Percentiles rank a stretch among this genome's conserved stretches.
Conservation (phyloP, 208 protist species). For the Trypanosoma grayi region DNA sequence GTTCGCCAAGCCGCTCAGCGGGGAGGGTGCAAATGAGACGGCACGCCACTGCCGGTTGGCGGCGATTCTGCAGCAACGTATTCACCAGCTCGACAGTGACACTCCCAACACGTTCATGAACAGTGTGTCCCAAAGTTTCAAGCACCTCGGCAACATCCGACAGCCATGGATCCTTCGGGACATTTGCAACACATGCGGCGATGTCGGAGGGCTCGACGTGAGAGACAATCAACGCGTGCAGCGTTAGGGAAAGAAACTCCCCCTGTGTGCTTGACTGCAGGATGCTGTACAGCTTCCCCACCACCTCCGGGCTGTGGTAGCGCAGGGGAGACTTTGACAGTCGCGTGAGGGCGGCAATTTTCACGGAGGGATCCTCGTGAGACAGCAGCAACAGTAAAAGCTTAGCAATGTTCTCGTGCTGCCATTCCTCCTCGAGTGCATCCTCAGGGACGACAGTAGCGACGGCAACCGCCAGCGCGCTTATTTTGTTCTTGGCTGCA, state of each 20-base stretch:
- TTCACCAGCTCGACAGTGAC: conserved; percentile 5
- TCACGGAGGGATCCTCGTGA: background rate
- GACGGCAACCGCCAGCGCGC: background rate
- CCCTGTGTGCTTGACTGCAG: background rate
- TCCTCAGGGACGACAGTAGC: background rate
- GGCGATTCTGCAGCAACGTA: background rate
- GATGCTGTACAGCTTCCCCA: background rate
- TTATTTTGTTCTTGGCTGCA: background rate
- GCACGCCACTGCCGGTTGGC: conserved; percentile 6
- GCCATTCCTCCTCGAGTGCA: conserved; percentile 11
- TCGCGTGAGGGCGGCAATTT: background rate
- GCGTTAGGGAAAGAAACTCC: background rate
- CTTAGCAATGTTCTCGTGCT: background rate
- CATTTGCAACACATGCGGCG: background rate
- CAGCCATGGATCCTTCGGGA: background rate
- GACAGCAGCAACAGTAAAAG: conserved; percentile 6
- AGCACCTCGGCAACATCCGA: background rate
- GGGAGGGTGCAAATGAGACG: conserved; percentile 16
- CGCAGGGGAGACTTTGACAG: background rate
- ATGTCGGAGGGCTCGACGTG: background rate
- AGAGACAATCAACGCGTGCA: conserved; percentile 1
- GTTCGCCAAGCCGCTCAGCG: background rate
- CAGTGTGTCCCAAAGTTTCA: too few relatives aligned
- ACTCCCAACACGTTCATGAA: background rate
- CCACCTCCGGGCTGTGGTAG: background rate